A percentile compares a stretch with the other conserved stretches of the same genome.
Conservation (phyloP, 805 yeast genomes). For the Lipomyces spencermartinsiae region DNA sequence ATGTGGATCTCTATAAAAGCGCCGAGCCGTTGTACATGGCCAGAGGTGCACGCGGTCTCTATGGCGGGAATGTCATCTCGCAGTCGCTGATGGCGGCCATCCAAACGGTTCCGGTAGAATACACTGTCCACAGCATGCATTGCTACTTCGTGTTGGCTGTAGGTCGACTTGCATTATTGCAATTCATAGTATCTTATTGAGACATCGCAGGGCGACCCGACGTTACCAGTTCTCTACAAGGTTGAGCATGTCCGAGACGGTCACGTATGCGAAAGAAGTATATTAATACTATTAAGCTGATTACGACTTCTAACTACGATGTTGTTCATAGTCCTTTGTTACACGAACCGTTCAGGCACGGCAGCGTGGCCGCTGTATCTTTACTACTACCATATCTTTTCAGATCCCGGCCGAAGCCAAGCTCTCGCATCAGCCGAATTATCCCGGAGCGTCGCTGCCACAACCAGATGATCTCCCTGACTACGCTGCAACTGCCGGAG, state of each 20-base stretch:
- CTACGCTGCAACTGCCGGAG: not conserved
- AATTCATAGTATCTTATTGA: not conserved
- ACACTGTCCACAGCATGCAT: slow-evolving; percentile 39
- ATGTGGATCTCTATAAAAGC: slow-evolving; percentile 36
- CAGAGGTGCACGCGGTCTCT: slow-evolving; percentile 40
- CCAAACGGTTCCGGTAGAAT: slow-evolving; percentile 35
- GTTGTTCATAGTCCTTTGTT: slow-evolving; percentile 47
- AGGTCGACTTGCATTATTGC: not conserved
- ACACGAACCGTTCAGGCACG: slow-evolving; percentile 61
- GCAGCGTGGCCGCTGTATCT: slow-evolving; percentile 60
- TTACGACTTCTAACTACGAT: not conserved
- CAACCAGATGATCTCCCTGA: slow-evolving; percentile 20
- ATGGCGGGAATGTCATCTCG: slow-evolving; percentile 40
- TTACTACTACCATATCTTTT: slow-evolving; percentile 59
- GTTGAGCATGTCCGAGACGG: slow-evolving; percentile 62
- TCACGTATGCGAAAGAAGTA: slow-evolving; percentile 40
- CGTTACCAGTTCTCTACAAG: slow-evolving; percentile 56
- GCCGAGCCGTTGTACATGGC: slow-evolving; percentile 32
- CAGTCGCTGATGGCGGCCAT: slow-evolving; percentile 41
- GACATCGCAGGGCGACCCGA: slow-evolving; percentile 33
- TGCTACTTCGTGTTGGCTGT: slow-evolving; percentile 41
- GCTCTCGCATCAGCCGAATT: slow-evolving; percentile 24
- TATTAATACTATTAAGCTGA: not conserved
- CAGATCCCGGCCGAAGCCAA: slow-evolving; percentile 40
- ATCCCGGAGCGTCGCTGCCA: slow-evolving; percentile 32